phyloP scores from a whole-genome alignment of 306 rosid genomes.

The Dicorynia guianensis region DNA sequence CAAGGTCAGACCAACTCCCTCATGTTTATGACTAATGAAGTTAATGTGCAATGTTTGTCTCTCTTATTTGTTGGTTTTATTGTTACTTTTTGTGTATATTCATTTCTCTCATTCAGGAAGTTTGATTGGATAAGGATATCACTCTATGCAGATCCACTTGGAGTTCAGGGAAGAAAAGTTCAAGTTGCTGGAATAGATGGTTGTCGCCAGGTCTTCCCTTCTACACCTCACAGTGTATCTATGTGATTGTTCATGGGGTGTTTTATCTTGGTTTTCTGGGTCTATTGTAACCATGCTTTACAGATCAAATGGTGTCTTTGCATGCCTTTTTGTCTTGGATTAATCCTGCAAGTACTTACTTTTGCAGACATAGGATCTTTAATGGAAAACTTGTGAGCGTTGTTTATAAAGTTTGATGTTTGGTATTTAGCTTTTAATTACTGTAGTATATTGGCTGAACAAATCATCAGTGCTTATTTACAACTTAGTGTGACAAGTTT shows the following conservation, averaged over 20 bases:
- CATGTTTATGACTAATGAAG: constrained; percentile 15
- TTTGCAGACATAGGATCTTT: not conserved
- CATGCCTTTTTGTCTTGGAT: constrained; percentile 20
- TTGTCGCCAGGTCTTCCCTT: constrained; percentile 70
- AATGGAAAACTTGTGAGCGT: not conserved
- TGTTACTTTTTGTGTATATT: constrained; percentile 21
- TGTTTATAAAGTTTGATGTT: constrained; percentile 18
- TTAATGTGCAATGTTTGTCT: constrained; percentile 17
- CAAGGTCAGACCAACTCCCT: constrained; percentile 66
- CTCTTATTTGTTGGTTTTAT: constrained; percentile 9
- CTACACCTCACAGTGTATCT: constrained; percentile 28
- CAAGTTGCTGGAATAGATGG: constrained; percentile 65
- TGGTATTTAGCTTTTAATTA: constrained; percentile 9
- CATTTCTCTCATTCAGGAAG: constrained; percentile 16
- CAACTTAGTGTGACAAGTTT: not conserved
- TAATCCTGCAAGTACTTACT: constrained; percentile 14
- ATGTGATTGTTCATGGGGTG: constrained; percentile 5
- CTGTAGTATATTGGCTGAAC: not conserved
- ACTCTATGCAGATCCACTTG: constrained; percentile 72
- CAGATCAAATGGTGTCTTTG: constrained; percentile 13
- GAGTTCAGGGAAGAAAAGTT: constrained; percentile 95
- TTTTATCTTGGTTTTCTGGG: constrained; percentile 17
- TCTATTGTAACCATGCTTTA: constrained; percentile 18
- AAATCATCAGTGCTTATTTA: not conserved
- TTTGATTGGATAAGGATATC: constrained; percentile 25